Conservation (phyloP, 192 early-diverging fungal genomes). For the Gaertneriomyces semiglobifer region DNA sequence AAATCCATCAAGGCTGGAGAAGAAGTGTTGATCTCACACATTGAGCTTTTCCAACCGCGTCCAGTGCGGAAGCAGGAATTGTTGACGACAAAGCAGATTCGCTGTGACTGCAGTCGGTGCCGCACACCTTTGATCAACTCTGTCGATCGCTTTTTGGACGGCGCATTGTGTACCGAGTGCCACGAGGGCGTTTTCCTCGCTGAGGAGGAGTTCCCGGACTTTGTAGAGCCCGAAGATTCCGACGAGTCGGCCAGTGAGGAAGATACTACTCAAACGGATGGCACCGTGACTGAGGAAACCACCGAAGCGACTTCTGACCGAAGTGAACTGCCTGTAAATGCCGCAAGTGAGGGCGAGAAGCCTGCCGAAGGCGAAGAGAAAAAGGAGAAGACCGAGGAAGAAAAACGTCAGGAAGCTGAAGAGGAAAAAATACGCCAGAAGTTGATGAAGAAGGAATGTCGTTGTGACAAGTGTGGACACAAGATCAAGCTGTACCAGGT, state of each 20-base stretch:
- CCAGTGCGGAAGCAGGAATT: constrained; percentile 67
- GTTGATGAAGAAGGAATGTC: constrained; percentile 39
- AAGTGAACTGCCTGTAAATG: constrained; percentile 40
- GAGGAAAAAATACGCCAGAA: constrained; percentile 17
- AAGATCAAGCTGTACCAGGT: constrained; percentile 3
- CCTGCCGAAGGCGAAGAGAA: constrained; percentile 1
- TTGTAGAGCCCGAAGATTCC: constrained; percentile 35
- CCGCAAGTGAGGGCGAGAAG: neutral
- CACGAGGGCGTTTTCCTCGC: constrained; percentile 26
- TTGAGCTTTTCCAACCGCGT: constrained; percentile 67
- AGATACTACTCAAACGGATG: constrained; percentile 1
- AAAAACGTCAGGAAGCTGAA: constrained; percentile 37
- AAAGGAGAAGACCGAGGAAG: constrained; percentile 41
- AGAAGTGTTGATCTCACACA: constrained; percentile 64
- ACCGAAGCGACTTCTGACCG: neutral
- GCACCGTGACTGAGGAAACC: constrained; percentile 41
- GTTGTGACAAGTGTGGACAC: constrained; percentile 50
- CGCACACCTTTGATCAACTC: constrained; percentile 57
- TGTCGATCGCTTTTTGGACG: constrained; percentile 68
- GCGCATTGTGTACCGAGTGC: constrained; percentile 62
- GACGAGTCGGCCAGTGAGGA: constrained; percentile 13
- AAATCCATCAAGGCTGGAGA: constrained; percentile 52
- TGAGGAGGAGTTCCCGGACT: constrained; percentile 14
- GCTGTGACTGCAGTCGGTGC: constrained; percentile 73
- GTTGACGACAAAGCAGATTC: constrained; percentile 63